Evolutionary conservation across 495 filamentous ascomycete genomes (phyloP).

Genomic region (Amorphotheca resinae): DNA sequence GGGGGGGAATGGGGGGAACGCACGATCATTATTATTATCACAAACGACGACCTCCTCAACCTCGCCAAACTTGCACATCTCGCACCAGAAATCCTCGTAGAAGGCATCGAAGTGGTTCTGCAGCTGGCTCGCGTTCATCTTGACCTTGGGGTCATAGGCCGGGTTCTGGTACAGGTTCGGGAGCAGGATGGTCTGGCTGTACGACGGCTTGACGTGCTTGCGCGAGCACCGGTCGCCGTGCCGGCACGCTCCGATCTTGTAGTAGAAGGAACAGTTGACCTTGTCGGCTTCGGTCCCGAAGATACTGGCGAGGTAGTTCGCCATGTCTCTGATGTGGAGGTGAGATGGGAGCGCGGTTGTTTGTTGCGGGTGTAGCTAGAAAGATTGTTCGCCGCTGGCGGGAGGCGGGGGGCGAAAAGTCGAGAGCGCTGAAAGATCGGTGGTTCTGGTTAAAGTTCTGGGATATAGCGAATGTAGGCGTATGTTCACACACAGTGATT

Average conservation of each 20-base stretch:
- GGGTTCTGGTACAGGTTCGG: slow-evolving; percentile 99
- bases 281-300: slow-evolving; percentile 99
- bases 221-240: slow-evolving; percentile 96
- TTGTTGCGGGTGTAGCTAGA: too few relatives aligned
- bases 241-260: slow-evolving; percentile 96
- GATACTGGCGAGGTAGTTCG: slow-evolving; percentile 98
- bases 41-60: slow-evolving; percentile 82
- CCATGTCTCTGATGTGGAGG: slow-evolving; percentile 32
- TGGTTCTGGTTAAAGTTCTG: too few relatives aligned
- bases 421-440: too few relatives aligned
- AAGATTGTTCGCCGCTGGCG: too few relatives aligned
- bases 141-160: slow-evolving; percentile 90
- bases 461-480: too few relatives aligned
- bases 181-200: slow-evolving; percentile 92
- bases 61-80: slow-evolving; percentile 93
- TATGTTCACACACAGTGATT: too few relatives aligned
- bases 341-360: too few relatives aligned
- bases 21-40: slow-evolving; percentile 57
- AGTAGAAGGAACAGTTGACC: slow-evolving; percentile 44
- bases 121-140: slow-evolving; percentile 87
- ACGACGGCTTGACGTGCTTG: slow-evolving; percentile 98
- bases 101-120: slow-evolving; percentile 99
- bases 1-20: slow-evolving; percentile 3
- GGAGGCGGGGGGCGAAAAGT: too few relatives aligned
- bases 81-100: slow-evolving; percentile 99